A percentile compares a stretch with the other conserved stretches of the same genome.
Evolutionary conservation across 192 early-diverging fungal species (phyloP).

Genomic region (Podila verticillata): DNA sequence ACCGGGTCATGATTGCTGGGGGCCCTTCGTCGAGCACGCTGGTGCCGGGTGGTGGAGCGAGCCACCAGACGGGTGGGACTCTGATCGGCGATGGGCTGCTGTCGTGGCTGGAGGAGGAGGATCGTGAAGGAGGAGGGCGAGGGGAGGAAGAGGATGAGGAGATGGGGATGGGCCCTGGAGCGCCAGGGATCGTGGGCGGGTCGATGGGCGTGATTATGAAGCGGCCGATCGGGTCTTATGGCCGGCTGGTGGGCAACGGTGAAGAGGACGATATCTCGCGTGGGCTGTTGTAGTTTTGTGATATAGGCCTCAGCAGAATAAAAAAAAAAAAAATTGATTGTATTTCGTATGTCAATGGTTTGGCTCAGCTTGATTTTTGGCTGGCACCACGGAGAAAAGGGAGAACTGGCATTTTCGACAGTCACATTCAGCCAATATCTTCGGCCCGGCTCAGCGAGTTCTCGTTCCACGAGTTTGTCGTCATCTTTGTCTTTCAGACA

Average conservation of each 20-base stretch:
- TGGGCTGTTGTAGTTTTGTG: no score
- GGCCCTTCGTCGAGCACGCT: neutral
- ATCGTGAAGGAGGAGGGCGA: neutral
- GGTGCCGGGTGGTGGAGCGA: neutral
- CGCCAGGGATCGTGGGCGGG: constrained; percentile 24
- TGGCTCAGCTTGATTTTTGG: no score
- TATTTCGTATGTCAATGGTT: no score
- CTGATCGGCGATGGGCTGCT: constrained; percentile 22
- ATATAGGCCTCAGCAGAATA: no score
- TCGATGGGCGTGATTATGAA: constrained; percentile 37
- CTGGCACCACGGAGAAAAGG: no score
- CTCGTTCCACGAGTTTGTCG: no score
- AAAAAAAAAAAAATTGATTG: no score
- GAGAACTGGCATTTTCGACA: no score
- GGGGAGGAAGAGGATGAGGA: no score
- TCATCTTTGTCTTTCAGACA: no score
- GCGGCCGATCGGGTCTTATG: constrained; percentile 30
- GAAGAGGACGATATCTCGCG: constrained; percentile 23
- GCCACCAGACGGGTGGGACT: neutral
- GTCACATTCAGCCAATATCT: no score
- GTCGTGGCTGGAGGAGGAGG: constrained; percentile 22
- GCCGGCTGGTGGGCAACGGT: constrained; percentile 24
- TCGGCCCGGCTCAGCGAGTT: no score
- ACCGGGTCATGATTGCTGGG: constrained; percentile 33
- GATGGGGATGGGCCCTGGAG: constrained; percentile 4